phyloP scores from a whole-genome alignment of 2,329 filamentous ascomycete species.

The Phoma sp. region DNA sequence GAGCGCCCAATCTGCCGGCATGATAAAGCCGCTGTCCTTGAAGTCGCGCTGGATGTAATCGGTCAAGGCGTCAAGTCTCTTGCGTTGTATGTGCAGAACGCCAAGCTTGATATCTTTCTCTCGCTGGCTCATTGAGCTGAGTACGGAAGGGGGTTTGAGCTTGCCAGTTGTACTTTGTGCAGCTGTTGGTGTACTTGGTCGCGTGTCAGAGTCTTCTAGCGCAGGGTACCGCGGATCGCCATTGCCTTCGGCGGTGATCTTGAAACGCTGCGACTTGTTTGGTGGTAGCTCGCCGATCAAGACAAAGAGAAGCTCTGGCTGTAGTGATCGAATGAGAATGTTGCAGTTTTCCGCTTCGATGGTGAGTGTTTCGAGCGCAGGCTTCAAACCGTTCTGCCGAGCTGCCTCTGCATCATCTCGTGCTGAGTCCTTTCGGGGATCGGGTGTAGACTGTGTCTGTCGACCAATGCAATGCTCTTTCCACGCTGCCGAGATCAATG shows the following conservation, averaged over 20 bases:
- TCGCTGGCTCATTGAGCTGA: conserved; percentile 48
- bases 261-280: conserved; percentile 47
- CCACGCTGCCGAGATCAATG: conserved; percentile 58
- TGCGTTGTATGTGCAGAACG: conserved; percentile 57
- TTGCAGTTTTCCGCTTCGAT: conserved; percentile 57
- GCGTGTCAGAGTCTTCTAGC: conserved; percentile 9
- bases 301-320: conserved; percentile 56
- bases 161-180: conserved; percentile 21
- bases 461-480: conserved; percentile 51
- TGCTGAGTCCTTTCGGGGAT: conserved; percentile 18
- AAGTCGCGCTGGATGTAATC: conserved; percentile 55
- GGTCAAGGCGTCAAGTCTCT: conserved; percentile 57
- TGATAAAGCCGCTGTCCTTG: conserved; percentile 54
- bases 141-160: conserved; percentile 40
- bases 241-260: conserved; percentile 53
- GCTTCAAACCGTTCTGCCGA: conserved; percentile 20
- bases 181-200: conserved; percentile 6
- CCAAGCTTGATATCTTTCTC: conserved; percentile 49
- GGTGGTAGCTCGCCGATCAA: conserved; percentile 58
- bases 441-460: conserved; percentile 21
- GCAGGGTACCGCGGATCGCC: conserved; percentile 52
- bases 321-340: conserved; percentile 56
- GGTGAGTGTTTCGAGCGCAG: conserved; percentile 53
- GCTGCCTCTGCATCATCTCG: conserved; percentile 16
- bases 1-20: conserved; percentile 54